Evolutionary conservation across 2,329 filamentous ascomycete genomes (phyloP).

Genomic region (Nigrospora oryzae): DNA sequence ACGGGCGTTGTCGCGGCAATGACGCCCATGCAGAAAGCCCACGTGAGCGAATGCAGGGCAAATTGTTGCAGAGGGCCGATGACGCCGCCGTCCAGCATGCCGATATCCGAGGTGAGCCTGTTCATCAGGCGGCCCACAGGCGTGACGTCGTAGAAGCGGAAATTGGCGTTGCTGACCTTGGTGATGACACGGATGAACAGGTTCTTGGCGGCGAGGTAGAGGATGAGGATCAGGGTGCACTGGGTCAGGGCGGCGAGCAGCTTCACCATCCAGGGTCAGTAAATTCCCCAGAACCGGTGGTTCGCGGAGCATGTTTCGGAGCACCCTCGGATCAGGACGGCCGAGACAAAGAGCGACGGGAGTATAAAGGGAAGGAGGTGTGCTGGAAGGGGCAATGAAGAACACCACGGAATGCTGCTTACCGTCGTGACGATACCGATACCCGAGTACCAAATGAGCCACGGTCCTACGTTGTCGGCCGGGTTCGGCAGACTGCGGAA

Average conservation of each 20-base stretch:
- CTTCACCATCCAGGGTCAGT: no score
- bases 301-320: no score
- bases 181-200: slow-evolving; percentile 68
- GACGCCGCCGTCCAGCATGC: slow-evolving; percentile 81
- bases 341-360: no score
- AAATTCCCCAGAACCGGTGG: slow-evolving; percentile 19
- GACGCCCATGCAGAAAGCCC: slow-evolving; percentile 64
- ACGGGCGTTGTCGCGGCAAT: slow-evolving; percentile 72
- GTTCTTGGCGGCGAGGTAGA: slow-evolving; percentile 67
- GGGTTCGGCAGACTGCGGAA: slow-evolving; percentile 57
- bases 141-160: slow-evolving; percentile 86
- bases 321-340: no score
- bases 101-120: slow-evolving; percentile 81
- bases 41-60: slow-evolving; percentile 61
- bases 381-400: no score
- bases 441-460: slow-evolving; percentile 63
- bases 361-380: no score
- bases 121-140: slow-evolving; percentile 90
- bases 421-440: slow-evolving; percentile 56
- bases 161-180: slow-evolving; percentile 69
- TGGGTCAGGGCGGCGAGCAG: slow-evolving; percentile 40
- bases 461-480: slow-evolving; percentile 57
- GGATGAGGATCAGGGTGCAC: slow-evolving; percentile 64
- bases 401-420: slow-evolving; percentile 2
- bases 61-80: slow-evolving; percentile 64